Conservation (phyloP, 202 grass and related monocot species). For the Schoenoplectus triqueter region DNA sequence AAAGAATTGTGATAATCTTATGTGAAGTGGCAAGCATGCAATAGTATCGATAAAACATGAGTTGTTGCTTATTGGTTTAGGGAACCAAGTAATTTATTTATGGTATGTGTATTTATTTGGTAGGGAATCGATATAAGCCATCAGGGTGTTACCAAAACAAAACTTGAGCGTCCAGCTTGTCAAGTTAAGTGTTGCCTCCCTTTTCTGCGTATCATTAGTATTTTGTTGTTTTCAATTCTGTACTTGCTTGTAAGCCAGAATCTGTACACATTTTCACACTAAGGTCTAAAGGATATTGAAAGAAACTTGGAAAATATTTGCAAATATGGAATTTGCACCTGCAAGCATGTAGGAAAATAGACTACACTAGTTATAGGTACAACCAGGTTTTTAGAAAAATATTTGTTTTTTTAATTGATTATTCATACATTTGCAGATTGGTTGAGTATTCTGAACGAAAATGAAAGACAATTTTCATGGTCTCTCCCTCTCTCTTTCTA, state of each 20-base stretch:
- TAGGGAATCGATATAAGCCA: constrained; percentile 42
- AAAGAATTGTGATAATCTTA: constrained; percentile 14
- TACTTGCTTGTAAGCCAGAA: background rate
- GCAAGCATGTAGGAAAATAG: constrained; percentile 27
- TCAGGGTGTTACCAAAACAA: background rate
- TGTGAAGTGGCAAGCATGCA: background rate
- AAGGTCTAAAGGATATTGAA: background rate
- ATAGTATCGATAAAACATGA: background rate
- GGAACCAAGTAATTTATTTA: background rate
- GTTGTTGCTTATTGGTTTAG: constrained; percentile 6
- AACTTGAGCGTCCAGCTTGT: constrained; percentile 13
- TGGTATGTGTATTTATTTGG: constrained; percentile 10
- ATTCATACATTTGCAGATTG: constrained; percentile 42
- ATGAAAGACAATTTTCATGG: constrained; percentile 26
- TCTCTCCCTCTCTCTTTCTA: background rate
- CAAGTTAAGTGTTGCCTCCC: constrained; percentile 46
- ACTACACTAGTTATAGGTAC: background rate
- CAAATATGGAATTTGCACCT: background rate
- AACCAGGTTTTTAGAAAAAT: background rate
- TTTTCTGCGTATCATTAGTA: constrained; percentile 44
- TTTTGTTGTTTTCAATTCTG: background rate
- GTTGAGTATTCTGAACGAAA: constrained; percentile 36
- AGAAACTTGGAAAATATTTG: background rate
- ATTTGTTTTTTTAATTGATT: constrained; percentile 15
- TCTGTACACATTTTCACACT: background rate